A percentile compares a stretch with the other conserved stretches of the same genome.
These are phyloP conservation scores for Penicillium psychrosexuale DNA, from an alignment of 2,329 filamentous ascomycete genomes.

Conservation along the genomic window DNA sequence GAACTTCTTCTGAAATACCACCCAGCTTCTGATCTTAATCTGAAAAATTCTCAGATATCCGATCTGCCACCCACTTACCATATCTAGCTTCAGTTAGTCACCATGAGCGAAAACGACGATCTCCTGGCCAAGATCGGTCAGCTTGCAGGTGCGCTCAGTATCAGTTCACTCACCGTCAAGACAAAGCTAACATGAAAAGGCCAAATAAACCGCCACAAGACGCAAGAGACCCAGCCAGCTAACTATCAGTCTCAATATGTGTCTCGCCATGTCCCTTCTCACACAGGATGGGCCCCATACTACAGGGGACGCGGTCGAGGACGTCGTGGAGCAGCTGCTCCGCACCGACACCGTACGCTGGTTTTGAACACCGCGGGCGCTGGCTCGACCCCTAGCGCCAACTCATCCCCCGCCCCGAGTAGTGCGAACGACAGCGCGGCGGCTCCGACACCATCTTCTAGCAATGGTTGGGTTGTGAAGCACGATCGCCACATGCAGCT, in stretches of 20 bases:
- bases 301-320: slow-evolving; percentile 42
- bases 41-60: not conserved
- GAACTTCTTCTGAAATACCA: not conserved
- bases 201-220: slow-evolving; percentile 78
- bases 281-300: slow-evolving; percentile 46
- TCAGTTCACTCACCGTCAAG: slow-evolving; percentile 24
- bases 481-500: slow-evolving; percentile 75
- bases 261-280: slow-evolving; percentile 30
- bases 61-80: slow-evolving; percentile 9
- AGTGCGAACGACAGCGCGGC: slow-evolving; percentile 31
- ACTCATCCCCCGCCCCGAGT: slow-evolving; percentile 24
- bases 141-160: slow-evolving; percentile 55
- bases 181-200: slow-evolving; percentile 47
- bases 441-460: slow-evolving; percentile 27
- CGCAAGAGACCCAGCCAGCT: slow-evolving; percentile 42
- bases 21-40: not conserved
- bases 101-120: slow-evolving; percentile 55
- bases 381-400: slow-evolving; percentile 22
- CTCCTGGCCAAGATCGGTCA: slow-evolving; percentile 56
- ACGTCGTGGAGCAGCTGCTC: slow-evolving; percentile 27
- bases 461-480: slow-evolving; percentile 65
- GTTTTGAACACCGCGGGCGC: slow-evolving; percentile 56
- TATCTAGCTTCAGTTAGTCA: slow-evolving; percentile 15
- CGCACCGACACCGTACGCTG: slow-evolving; percentile 59
- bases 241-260: slow-evolving; percentile 28